Evolutionary conservation across 176 grass and related monocot species (phyloP).

Genomic region (Triticum turgidum): DNA sequence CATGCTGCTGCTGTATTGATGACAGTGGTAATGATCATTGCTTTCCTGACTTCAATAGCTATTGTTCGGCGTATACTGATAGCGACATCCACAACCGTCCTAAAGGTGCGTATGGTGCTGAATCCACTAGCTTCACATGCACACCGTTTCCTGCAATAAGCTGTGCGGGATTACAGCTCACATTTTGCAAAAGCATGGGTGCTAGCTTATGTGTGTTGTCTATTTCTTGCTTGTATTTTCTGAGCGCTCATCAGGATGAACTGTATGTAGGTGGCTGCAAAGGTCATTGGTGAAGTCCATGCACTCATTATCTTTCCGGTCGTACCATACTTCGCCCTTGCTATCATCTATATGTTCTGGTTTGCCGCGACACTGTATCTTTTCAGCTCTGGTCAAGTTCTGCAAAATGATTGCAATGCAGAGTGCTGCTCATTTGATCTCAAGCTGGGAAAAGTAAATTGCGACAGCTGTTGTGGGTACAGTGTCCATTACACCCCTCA

Average conservation of each 20-base stretch:
- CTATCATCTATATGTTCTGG: constrained; percentile 93
- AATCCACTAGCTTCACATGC: constrained; percentile 17
- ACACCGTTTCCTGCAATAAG: not conserved
- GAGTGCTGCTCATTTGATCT: constrained; percentile 84
- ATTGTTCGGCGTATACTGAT: constrained; percentile 79
- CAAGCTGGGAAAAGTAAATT: constrained; percentile 83
- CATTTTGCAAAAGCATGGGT: not conserved
- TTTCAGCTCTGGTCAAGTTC: constrained; percentile 80
- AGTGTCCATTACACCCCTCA: constrained; percentile 82
- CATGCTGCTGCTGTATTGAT: constrained; percentile 72
- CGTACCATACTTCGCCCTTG: constrained; percentile 67
- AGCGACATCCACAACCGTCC: constrained; percentile 82
- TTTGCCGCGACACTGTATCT: constrained; percentile 86
- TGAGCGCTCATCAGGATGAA: constrained; percentile 20
- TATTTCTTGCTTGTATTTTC: constrained; percentile 19
- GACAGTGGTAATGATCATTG: constrained; percentile 85
- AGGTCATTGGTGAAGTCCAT: constrained; percentile 94
- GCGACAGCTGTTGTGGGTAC: constrained; percentile 88
- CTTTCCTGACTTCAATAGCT: constrained; percentile 77
- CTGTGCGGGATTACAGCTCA: not conserved
- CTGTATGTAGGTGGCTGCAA: constrained; percentile 79
- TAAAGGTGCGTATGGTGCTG: constrained; percentile 58
- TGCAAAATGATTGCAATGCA: constrained; percentile 69
- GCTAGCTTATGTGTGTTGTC: not conserved
- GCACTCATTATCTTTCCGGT: constrained; percentile 79